Base-by-base conservation (phyloP, 2,329 filamentous ascomycete species). In the Colletotrichum truncatum region DNA sequence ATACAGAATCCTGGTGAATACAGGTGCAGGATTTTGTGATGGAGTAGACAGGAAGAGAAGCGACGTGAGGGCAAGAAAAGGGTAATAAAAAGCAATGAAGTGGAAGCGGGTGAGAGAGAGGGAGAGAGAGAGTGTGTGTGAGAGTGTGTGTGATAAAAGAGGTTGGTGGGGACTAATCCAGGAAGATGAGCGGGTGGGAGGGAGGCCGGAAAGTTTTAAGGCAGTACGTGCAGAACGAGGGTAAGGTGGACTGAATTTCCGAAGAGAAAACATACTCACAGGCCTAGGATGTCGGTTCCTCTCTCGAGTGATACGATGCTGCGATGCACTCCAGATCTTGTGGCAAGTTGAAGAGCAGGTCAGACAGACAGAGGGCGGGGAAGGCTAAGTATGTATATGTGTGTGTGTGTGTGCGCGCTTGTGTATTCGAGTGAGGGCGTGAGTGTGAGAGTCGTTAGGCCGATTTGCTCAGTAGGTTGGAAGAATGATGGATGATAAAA, bases 241-340 rank as follows among this genome's bases (percentile, higher is more conserved):
- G 56, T 16, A 48, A 34, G 51, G 34, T 26, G 28, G 18, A 34
- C 26, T 23, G 28, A 49, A 32, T 28, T 34, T n/a, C 18, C n/a
- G 26, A 56, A 25, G 54, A 36, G 26, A 25, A 43, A 60, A 67
- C 34, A 54, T 34, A 67, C 61, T 67, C 26, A 67, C 61, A 55
- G 54, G 54, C 41, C 39, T 57, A n/a, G 26, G 18, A 18, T 38
- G 23, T 65, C 51, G 48, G 41, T 62, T 65, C 48, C 64, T 52
- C 30, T 51, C 34, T 65, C 32, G 53, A 51, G 64, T 67, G 23
- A 41, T 43, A 67, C 54, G 46, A 46, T 59, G 64, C 41, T 65
- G 57, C 46, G 56, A 66, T 67, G 62, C 62, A 66, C 61, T 67
- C 65, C 55, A 62, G 62, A 66, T 67, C 65, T 61, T 62, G 62